These are phyloP conservation scores for Canna indica DNA, from an alignment of 176 grass and related monocot species.

Conservation along the genomic window DNA sequence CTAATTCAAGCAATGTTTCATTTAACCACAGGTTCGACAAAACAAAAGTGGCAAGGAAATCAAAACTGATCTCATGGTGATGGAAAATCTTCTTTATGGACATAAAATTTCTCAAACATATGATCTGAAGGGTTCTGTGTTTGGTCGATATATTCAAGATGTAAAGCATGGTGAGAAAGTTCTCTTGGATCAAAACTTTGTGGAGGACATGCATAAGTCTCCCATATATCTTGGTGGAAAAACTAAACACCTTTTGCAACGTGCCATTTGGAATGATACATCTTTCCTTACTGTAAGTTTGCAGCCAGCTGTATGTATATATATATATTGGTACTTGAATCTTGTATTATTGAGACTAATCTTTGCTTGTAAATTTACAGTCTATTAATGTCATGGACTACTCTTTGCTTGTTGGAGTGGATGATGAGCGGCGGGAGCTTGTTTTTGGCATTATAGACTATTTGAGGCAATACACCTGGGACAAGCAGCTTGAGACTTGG, in stretches of 20 bases:
- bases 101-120: constrained; percentile 63
- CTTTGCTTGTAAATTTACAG: constrained; percentile 39
- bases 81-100: constrained; percentile 97
- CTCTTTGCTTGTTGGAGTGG: constrained; percentile 86
- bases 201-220: constrained; percentile 67
- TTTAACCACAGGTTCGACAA: constrained; percentile 48
- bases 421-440: constrained; percentile 62
- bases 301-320: constrained; percentile 10
- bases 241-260: constrained; percentile 85
- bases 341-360: not conserved
- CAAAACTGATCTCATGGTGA: constrained; percentile 88
- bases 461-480: constrained; percentile 87
- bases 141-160: constrained; percentile 36
- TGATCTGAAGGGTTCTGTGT: constrained; percentile 78
- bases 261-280: constrained; percentile 97
- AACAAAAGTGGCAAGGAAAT: constrained; percentile 66
- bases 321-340: not conserved
- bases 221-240: constrained; percentile 91
- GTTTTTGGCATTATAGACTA: constrained; percentile 95
- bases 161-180: constrained; percentile 45
- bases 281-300: constrained; percentile 89
- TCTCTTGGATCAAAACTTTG: constrained; percentile 84
- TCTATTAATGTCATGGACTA: constrained; percentile 91
- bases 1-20: constrained; percentile 19
- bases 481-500: constrained; percentile 93